A percentile compares a stretch with the other conserved stretches of the same genome.
Conservation (phyloP, 495 filamentous ascomycete genomes). For the Usnea hakonensis region DNA sequence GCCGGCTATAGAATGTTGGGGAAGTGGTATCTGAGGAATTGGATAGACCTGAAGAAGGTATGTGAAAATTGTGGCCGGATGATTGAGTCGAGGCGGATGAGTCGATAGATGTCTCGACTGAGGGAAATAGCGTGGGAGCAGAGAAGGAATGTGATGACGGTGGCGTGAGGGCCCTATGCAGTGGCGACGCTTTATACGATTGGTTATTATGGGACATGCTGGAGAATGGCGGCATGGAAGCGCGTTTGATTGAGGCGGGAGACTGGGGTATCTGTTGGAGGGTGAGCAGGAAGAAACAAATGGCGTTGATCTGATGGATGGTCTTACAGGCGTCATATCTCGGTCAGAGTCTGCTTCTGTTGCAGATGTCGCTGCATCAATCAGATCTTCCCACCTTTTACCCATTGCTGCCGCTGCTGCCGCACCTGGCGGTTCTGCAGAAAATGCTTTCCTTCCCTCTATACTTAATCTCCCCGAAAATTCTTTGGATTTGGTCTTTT, state of each 20-base stretch:
- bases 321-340: constrained; percentile 70
- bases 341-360: constrained; percentile 82
- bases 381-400: constrained; percentile 89
- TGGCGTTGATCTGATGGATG: not conserved
- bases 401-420: constrained; percentile 62
- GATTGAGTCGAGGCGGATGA: constrained; percentile 31
- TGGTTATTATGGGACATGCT: constrained; percentile 54
- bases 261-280: constrained; percentile 54
- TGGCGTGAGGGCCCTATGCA: constrained; percentile 78
- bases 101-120: constrained; percentile 65
- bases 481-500: constrained; percentile 67
- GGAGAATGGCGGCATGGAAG: constrained; percentile 67
- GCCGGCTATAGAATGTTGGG: constrained; percentile 41
- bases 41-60: constrained; percentile 41
- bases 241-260: constrained; percentile 58
- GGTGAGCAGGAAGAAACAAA: not conserved
- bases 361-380: constrained; percentile 83
- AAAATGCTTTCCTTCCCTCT: constrained; percentile 71
- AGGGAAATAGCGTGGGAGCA: constrained; percentile 70
- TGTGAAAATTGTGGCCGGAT: constrained; percentile 59
- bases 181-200: constrained; percentile 75
- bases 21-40: constrained; percentile 41
- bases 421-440: constrained; percentile 61
- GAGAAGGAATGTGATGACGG: constrained; percentile 61
- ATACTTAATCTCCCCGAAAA: constrained; percentile 57